Base-by-base conservation (phyloP, 106 monocot species). In the Hemerocallis citrina region DNA sequence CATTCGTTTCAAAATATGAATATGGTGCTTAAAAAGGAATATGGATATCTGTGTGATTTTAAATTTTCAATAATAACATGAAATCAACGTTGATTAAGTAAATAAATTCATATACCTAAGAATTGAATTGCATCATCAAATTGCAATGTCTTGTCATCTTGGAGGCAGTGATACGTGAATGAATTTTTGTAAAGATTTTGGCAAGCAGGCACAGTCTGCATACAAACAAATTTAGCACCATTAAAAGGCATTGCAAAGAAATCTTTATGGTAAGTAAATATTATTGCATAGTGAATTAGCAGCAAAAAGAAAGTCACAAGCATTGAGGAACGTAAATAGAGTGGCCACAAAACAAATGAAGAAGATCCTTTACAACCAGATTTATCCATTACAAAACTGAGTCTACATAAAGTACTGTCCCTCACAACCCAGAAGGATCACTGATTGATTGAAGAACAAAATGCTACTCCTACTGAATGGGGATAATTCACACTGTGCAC, bases 191-290 rank as follows among this genome's bases (percentile, higher is more conserved):
- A 70, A 17, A 70, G 16, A 62, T 70, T 70, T 62, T 95, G 94
- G 49, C 89, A 95, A 59, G 86, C 62, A 40, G 94, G 83, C 51
- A 95, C 94, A 44, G 94, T 89, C 94, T 95, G 86, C 78, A 21
- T 39, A 59, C 15, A 4, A 3, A 38, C 38, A 59, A 59, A 57
- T 39, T 39, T 59, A 59, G 38, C 39, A 59, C 39, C 36, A 59
- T 6, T 22, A 23, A 40, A 59, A 24, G 3, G 11, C 59, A 59
- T 14, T 23, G 21, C 25, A 59, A n/a, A 22, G 5, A 23, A 20
- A 50, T 50, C 25, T 50, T n/a, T 50, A n/a, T n/a, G n/a, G n/a
- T n/a, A n/a, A n/a, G n/a, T n/a, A n/a, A n/a, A n/a, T n/a, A n/a
- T n/a, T n/a, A n/a, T n/a, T n/a, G n/a, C n/a, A n/a, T n/a, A n/a